Evolutionary conservation across 2,329 filamentous ascomycete genomes (phyloP).

Genomic region (Aaosphaeria arxii): DNA sequence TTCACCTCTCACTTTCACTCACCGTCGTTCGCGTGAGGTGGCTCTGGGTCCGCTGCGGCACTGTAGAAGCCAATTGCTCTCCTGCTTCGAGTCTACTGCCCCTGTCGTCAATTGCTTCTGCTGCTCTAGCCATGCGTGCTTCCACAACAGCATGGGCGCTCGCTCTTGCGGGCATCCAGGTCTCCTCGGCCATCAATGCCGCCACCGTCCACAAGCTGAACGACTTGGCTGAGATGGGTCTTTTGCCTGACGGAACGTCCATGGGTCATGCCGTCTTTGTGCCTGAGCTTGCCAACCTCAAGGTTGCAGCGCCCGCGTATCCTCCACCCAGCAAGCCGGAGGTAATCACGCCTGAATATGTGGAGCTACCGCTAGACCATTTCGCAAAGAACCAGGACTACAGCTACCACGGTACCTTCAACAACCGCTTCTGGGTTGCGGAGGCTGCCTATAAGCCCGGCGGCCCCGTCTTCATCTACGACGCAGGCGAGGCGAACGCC

Average conservation of each 20-base stretch:
- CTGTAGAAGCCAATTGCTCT: not conserved
- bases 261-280: slow-evolving; percentile 9
- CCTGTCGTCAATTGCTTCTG: not conserved
- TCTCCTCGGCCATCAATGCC: slow-evolving; percentile 16
- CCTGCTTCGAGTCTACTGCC: not conserved
- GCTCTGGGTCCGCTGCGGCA: not conserved
- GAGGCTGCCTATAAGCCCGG: slow-evolving; percentile 32
- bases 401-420: slow-evolving; percentile 24
- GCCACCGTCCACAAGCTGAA: slow-evolving; percentile 18
- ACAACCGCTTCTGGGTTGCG: slow-evolving; percentile 38
- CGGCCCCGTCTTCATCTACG: slow-evolving; percentile 38
- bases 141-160: slow-evolving; percentile 18
- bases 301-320: not conserved
- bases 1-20: too few relatives aligned
- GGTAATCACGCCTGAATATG: slow-evolving; percentile 26
- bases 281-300: slow-evolving; percentile 4
- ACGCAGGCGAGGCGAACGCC: slow-evolving; percentile 35
- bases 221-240: slow-evolving; percentile 30
- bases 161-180: slow-evolving; percentile 21
- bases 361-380: slow-evolving; percentile 35
- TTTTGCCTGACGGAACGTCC: slow-evolving; percentile 28
- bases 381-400: slow-evolving; percentile 27
- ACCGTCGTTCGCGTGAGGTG: not conserved
- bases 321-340: slow-evolving; percentile 1
- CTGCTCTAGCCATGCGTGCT: slow-evolving; percentile 23